Evolutionary conservation across 371 early-diverging fungal species (phyloP), one percentile per base, ranked within the genome.

Genomic region (Coemansia sp.): DNA sequence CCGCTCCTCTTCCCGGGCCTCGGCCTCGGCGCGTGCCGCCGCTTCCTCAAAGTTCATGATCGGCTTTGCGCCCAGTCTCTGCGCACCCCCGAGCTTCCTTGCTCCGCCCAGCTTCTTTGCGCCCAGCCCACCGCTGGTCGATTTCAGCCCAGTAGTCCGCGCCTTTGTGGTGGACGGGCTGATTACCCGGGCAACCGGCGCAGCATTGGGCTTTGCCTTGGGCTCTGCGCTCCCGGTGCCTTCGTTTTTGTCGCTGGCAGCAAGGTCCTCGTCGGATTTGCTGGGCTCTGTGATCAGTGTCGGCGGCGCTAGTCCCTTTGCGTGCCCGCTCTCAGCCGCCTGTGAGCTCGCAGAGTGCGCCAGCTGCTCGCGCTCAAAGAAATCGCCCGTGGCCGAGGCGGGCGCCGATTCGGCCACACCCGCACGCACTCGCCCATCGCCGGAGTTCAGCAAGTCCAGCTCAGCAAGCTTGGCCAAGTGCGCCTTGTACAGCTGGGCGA

Each of bases 1-100:
- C 16, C 69, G 66, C 65, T 80, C 80, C 39, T 73, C 75, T 11
- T 74, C 79, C 47, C 89, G 91, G 30, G 87, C 89, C 70, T 92
- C 94, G 59, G 86, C 88, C 67, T 91, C 91, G 4, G 96, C 98
- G 35, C 85, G 84, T 11, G 93, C 90, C 64, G 93, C 95, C 2
- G 92, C 94, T 67, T 90, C 94, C 53, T 94, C 98, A 83, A 96
- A 96, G 76, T 90, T 91, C 66, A 87, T 82, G 36, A 89, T 89
- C 34, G 86, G 84, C 72, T 90, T 90, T 35, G 89, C 88, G 9
- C 93, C 94, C 13, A 93, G 79, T 59, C 88, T 90, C 68, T 88
- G 87, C n/a, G 87, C 79, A 5, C 79, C 79, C 0, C 79, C 79
- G 3, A 77, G 70, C 57, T 73, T 77, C 59, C 58, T 75, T 43